Base-by-base conservation (phyloP, 768 basidiomycete species). In the Amanita rubescens region DNA sequence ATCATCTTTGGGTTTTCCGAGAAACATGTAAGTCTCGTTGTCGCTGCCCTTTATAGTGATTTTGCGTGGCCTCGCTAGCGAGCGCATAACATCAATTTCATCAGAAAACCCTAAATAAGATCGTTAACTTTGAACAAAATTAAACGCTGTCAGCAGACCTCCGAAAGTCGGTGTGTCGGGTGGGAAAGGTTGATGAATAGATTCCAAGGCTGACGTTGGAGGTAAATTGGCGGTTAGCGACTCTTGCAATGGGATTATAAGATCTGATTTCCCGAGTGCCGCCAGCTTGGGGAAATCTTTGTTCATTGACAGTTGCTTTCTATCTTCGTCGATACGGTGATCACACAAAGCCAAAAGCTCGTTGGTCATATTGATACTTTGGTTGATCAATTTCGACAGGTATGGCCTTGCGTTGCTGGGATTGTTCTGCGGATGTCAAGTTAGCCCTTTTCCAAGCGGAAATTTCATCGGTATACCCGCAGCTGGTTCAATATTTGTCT, bases 1-100 rank as follows among this genome's bases (percentile, higher is more conserved):
- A 69, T 99, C 96, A 65, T 99, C 96, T 67, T 93, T 92, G 7
- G 95, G 95, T 67, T 99, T 99, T 49, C 90, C 91, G 6, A 99
- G 75, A 74, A 98, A 97, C 69, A 83, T 85, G 71, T 97, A 97
- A 10, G 71, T 72, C 54, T 84, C 80, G 1, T 93, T 93, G 62
- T 98, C 82, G 58, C 81, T 85, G 0, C 91, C 94, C 25, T 70
- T 71, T 46, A 98, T 86, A 1, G 84, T 85, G 55, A 99, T 81
- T 69, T 95, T 96, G 60, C 92, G 84, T 5, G 96, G 96, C 62
- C 82, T 87, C 25, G 91, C 90, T 22, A 98, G 70, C 4, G 96
- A 96, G 17, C 74, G 78, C 94, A 99, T 98, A 62, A 99, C 70
- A 30, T 88, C 85, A 57, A 98, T 79, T 20, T 90, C 87, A 55